phyloP scores from a whole-genome alignment of 2,329 filamentous ascomycete genomes.

The Epichloe gansuensis region DNA sequence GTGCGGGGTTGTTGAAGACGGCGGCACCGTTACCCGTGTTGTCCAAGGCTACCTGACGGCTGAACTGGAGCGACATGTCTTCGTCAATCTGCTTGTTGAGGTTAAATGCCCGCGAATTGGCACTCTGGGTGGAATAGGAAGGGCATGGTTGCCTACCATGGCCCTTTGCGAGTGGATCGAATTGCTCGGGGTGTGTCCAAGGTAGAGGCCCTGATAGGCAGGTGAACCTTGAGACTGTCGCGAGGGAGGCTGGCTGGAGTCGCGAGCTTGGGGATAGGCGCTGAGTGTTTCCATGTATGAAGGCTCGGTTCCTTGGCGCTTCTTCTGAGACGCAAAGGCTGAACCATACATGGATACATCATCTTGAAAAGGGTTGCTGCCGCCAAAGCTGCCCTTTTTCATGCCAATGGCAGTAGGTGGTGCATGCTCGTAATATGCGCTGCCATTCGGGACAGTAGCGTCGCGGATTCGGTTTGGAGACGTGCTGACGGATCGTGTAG shows the following conservation, averaged over 20 bases:
- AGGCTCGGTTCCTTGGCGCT: conserved; percentile 20
- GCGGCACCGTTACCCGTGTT: conserved; percentile 13
- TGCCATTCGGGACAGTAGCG: conserved; percentile 29
- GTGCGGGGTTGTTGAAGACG: conserved; percentile 18
- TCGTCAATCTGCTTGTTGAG: conserved; percentile 27
- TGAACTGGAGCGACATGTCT: conserved; percentile 23
- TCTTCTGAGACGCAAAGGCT: conserved; percentile 18
- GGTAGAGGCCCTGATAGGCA: conserved; percentile 21
- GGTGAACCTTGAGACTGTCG: conserved; percentile 37
- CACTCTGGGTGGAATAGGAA: conserved; percentile 34
- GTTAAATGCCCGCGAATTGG: conserved; percentile 24
- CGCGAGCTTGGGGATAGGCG: conserved; percentile 31
- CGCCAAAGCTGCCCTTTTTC: conserved; percentile 18
- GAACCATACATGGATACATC: conserved; percentile 14
- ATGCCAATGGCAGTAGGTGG: conserved; percentile 34
- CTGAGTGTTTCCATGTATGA: conserved; percentile 28
- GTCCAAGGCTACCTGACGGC: conserved; percentile 22
- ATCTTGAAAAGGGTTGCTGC: conserved; percentile 12
- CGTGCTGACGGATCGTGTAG: conserved; percentile 34
- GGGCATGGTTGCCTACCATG: conserved; percentile 28
- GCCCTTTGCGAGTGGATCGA: conserved; percentile 36
- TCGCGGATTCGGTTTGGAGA: conserved; percentile 47
- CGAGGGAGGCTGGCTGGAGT: conserved; percentile 43
- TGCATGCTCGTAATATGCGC: conserved; percentile 32
- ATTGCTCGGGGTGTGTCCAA: conserved; percentile 29